Percentiles rank a stretch among this genome's conserved stretches.
phyloP scores from a whole-genome alignment of 2,329 filamentous ascomycete species.

The Colletotrichum brevisporum region DNA sequence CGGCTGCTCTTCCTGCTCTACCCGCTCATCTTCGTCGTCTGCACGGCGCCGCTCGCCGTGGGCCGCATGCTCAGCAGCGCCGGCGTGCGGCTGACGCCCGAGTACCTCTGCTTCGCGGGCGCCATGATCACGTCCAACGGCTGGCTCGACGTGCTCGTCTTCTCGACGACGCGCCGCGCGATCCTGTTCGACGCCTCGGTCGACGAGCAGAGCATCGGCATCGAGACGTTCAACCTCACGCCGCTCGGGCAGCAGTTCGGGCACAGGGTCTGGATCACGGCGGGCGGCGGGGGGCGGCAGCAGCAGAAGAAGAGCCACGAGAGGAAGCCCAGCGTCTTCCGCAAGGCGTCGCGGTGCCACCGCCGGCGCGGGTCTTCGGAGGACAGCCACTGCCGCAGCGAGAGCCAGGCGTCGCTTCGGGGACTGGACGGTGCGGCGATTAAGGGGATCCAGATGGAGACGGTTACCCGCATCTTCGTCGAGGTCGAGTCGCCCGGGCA shows the following conservation, averaged over 20 bases:
- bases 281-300: background rate
- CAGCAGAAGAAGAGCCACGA: background rate
- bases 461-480: conserved; percentile 58
- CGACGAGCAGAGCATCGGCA: conserved; percentile 23
- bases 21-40: conserved; percentile 72
- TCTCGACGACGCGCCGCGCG: conserved; percentile 53
- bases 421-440: background rate
- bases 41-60: conserved; percentile 72
- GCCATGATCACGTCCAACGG: conserved; percentile 65
- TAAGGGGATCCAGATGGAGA: conserved; percentile 59
- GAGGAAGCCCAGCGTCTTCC: background rate
- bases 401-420: conserved; percentile 26
- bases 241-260: conserved; percentile 22
- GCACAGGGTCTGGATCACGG: conserved; percentile 28
- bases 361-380: background rate
- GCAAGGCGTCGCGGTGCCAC: conserved; percentile 1
- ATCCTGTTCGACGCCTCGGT: conserved; percentile 48
- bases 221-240: conserved; percentile 29
- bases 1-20: conserved; percentile 66
- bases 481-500: conserved; percentile 47
- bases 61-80: conserved; percentile 72
- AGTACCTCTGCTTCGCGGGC: conserved; percentile 66
- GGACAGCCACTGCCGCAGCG: conserved; percentile 16
- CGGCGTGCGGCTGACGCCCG: conserved; percentile 59
- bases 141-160: conserved; percentile 58